A percentile compares a stretch with the other conserved stretches of the same genome.
phyloP scores from a whole-genome alignment of 2,329 filamentous ascomycete genomes.

The Nannizziopsis barbatae region DNA sequence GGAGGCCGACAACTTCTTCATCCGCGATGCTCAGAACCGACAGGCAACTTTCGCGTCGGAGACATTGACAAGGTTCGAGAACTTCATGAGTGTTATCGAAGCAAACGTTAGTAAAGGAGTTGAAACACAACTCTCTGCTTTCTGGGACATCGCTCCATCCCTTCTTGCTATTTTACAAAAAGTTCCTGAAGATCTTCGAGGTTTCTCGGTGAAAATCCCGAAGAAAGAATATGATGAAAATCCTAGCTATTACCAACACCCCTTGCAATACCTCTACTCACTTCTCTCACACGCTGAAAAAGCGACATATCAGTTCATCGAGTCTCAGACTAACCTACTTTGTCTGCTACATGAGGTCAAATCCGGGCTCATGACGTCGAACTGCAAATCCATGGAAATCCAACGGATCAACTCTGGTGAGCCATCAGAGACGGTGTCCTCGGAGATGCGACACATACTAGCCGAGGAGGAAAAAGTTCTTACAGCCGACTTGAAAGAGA shows the following conservation, averaged over 20 bases:
- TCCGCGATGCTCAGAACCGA: slow-evolving; percentile 62
- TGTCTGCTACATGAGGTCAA: slow-evolving; percentile 87
- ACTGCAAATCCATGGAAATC: slow-evolving; percentile 55
- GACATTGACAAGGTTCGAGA: slow-evolving; percentile 59
- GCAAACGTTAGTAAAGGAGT: slow-evolving; percentile 77
- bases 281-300: slow-evolving; percentile 80
- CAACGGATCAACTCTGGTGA: slow-evolving; percentile 44
- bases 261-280: slow-evolving; percentile 81
- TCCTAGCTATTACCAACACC: slow-evolving; percentile 65
- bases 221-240: slow-evolving; percentile 72
- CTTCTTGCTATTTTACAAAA: slow-evolving; percentile 68
- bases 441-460: slow-evolving; percentile 47
- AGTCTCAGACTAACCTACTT: slow-evolving; percentile 80
- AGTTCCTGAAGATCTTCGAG: slow-evolving; percentile 48
- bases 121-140: slow-evolving; percentile 81
- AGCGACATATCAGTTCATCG: slow-evolving; percentile 92
- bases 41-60: slow-evolving; percentile 60
- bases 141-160: slow-evolving; percentile 93
- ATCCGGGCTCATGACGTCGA: slow-evolving; percentile 60
- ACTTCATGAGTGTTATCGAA: slow-evolving; percentile 69
- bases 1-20: slow-evolving; percentile 72
- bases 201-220: slow-evolving; percentile 68
- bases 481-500: slow-evolving; percentile 84
- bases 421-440: slow-evolving; percentile 32
- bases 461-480: slow-evolving; percentile 57